These are phyloP conservation scores for Ophiostoma triangulosporum DNA, from an alignment of 2,329 filamentous ascomycete genomes.

Conservation along the genomic window DNA sequence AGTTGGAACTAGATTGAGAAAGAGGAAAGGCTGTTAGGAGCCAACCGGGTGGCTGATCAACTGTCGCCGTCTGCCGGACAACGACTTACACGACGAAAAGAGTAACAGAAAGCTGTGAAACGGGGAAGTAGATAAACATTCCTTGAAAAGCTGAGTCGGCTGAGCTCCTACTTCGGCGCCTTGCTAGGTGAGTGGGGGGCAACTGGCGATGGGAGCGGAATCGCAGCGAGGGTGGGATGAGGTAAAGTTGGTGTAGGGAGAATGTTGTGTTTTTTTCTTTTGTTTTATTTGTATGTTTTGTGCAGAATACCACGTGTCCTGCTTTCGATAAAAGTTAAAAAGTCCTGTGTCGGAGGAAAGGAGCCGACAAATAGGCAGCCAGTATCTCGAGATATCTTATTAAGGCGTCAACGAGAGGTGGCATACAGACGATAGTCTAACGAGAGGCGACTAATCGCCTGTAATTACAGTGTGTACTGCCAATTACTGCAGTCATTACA, in stretches of 20 bases:
- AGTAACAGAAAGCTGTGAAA: slow-evolving; percentile 4
- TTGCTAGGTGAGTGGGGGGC: neutral
- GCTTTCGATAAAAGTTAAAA: no score
- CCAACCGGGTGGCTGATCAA: neutral
- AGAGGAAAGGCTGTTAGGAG: neutral
- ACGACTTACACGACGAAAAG: slow-evolving; percentile 9
- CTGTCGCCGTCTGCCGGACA: neutral
- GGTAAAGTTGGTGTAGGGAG: neutral
- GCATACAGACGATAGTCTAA: neutral
- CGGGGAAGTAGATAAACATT: neutral
- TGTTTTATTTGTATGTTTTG: no score
- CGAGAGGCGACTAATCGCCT: neutral
- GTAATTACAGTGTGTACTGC: neutral
- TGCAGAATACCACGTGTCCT: no score
- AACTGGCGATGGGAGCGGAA: neutral
- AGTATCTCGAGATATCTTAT: no score
- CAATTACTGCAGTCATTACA: neutral
- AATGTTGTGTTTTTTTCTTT: no score
- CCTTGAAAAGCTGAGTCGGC: neutral
- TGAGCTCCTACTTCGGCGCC: slow-evolving; percentile 11
- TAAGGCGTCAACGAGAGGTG: no score
- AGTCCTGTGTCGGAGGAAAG: neutral
- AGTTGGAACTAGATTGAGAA: neutral
- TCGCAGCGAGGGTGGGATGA: neutral
- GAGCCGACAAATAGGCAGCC: neutral